Percentiles rank a stretch among this genome's conserved stretches.
Evolutionary conservation across 805 yeast genomes (phyloP).

Genomic region (Candida stauntonica): DNA sequence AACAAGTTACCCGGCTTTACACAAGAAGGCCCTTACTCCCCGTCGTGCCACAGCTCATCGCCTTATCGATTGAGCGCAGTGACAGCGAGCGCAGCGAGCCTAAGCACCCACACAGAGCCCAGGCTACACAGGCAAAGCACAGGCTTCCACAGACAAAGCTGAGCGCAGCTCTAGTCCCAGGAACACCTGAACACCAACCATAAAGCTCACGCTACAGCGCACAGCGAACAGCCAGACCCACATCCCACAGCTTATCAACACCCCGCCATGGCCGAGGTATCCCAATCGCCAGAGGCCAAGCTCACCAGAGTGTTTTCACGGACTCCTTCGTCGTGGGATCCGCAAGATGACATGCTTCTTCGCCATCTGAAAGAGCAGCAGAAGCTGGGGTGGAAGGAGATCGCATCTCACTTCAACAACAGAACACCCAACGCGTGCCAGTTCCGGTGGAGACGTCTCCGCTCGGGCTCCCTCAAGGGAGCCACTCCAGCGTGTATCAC

Average conservation of each 20-base stretch:
- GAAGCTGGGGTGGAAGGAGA: conserved; percentile 87
- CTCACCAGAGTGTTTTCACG: conserved; percentile 26
- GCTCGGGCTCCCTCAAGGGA: conserved; percentile 37
- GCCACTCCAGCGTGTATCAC: conserved; percentile 5
- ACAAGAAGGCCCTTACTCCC: neutral
- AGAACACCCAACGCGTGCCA: conserved; percentile 89
- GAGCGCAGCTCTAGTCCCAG: too few relatives aligned
- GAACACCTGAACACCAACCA: neutral
- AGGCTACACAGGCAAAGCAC: too few relatives aligned
- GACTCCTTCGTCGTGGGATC: conserved; percentile 68
- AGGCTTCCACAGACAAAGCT: too few relatives aligned
- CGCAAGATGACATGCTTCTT: conserved; percentile 66
- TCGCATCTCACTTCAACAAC: conserved; percentile 70
- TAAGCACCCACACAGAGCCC: too few relatives aligned
- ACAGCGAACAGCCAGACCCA: neutral
- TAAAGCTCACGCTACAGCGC: neutral
- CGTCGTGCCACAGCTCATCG: conserved; percentile 8
- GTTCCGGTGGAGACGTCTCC: conserved; percentile 79
- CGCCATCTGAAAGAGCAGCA: conserved; percentile 78
- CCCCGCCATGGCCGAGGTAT: conserved; percentile 7
- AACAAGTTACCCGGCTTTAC: neutral
- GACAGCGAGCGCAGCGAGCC: too few relatives aligned
- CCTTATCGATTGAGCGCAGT: conserved; percentile 6
- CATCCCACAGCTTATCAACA: neutral
- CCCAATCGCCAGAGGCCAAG: conserved; percentile 13